Percentiles rank a stretch among this genome's conserved stretches.
Evolutionary conservation across 2,329 filamentous ascomycete genomes (phyloP).

Genomic region (Davidsoniella virescens): DNA sequence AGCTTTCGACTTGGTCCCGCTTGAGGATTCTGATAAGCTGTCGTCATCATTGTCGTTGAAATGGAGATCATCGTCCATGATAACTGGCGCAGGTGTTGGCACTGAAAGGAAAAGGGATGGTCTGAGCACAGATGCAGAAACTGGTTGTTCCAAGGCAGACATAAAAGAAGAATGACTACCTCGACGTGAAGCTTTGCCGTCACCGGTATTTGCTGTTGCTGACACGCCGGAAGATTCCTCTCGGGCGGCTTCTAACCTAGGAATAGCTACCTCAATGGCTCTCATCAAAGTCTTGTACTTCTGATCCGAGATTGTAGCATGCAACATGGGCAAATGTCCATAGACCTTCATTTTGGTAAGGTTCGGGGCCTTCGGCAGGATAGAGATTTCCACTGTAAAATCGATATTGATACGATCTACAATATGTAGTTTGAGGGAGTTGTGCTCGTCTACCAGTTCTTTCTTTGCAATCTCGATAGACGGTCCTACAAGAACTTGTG

Average conservation of each 20-base stretch:
- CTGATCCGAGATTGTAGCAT: slow-evolving; percentile 78
- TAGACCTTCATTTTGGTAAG: slow-evolving; percentile 83
- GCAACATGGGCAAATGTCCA: slow-evolving; percentile 78
- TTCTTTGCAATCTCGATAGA: slow-evolving; percentile 80
- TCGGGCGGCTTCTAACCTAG: slow-evolving; percentile 43
- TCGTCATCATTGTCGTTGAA: slow-evolving; percentile 50
- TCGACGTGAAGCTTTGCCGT: not conserved
- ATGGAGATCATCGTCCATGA: slow-evolving; percentile 62
- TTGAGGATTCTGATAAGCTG: slow-evolving; percentile 37
- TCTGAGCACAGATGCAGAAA: slow-evolving; percentile 1
- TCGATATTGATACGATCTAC: slow-evolving; percentile 96
- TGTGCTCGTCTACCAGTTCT: slow-evolving; percentile 54
- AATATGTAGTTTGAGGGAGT: slow-evolving; percentile 62
- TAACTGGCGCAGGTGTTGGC: slow-evolving; percentile 52
- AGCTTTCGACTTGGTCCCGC: slow-evolving; percentile 39
- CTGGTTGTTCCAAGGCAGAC: slow-evolving; percentile 12
- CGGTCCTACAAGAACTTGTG: slow-evolving; percentile 86
- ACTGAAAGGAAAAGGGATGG: slow-evolving; percentile 54
- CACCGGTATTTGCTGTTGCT: not conserved
- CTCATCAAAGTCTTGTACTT: slow-evolving; percentile 98
- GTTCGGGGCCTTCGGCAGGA: slow-evolving; percentile 88
- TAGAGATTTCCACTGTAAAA: slow-evolving; percentile 90
- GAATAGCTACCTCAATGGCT: slow-evolving; percentile 86
- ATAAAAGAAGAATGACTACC: slow-evolving; percentile 13
- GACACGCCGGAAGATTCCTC: not conserved